A percentile compares a stretch with the other conserved stretches of the same genome.
These are phyloP conservation scores for Davidsoniella eucalypti DNA, from an alignment of 2,329 filamentous ascomycete genomes.

Conservation along the genomic window DNA sequence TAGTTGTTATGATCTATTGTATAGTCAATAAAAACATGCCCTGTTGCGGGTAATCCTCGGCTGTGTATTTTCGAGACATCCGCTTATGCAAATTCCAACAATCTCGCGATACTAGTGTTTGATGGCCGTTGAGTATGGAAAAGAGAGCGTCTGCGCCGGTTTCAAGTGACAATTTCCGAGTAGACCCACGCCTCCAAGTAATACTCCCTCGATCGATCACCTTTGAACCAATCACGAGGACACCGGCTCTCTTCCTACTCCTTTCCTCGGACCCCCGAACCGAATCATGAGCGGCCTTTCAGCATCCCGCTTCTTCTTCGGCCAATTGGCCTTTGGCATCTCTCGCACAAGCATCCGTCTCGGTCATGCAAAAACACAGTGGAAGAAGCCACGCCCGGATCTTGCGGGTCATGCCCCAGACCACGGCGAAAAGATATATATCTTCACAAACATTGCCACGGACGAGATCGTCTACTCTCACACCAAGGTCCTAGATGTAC, in stretches of 20 bases:
- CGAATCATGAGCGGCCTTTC: conserved; percentile 20
- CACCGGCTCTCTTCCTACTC: too few relatives aligned
- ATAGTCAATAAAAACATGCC: too few relatives aligned
- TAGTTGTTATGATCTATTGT: neutral
- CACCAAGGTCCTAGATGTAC: conserved; percentile 28
- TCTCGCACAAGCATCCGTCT: conserved; percentile 27
- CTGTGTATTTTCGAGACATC: conserved; percentile 1
- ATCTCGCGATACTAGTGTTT: conserved; percentile 6
- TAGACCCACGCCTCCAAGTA: neutral
- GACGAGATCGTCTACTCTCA: conserved; percentile 38
- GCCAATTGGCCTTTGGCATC: conserved; percentile 26
- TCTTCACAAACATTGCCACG: conserved; percentile 33
- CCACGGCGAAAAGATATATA: conserved; percentile 42
- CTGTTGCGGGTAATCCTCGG: conserved; percentile 4
- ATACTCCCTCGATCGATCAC: neutral
- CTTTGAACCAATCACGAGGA: too few relatives aligned
- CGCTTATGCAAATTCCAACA: conserved; percentile 11
- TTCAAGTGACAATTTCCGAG: neutral
- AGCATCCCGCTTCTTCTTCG: conserved; percentile 19
- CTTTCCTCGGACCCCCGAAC: neutral
- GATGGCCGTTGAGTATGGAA: conserved; percentile 1
- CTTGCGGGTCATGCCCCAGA: conserved; percentile 19
- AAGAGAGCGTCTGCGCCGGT: conserved; percentile 1
- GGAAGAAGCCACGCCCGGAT: conserved; percentile 15
- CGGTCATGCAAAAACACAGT: conserved; percentile 17